Conservation (phyloP, 139 green algal genomes). For the Eudorina sp. region DNA sequence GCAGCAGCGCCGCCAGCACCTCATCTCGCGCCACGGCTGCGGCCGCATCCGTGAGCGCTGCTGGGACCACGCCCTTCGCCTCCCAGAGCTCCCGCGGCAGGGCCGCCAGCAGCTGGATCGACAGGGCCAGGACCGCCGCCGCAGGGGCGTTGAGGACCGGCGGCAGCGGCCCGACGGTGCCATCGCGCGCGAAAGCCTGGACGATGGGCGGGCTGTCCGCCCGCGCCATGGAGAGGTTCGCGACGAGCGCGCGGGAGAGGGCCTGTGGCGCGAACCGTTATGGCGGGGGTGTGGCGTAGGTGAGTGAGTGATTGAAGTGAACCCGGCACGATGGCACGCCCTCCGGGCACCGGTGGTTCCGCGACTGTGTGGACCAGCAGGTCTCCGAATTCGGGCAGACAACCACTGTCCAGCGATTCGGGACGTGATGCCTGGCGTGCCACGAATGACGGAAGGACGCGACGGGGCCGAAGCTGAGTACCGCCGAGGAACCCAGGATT, state of each 20-base stretch:
- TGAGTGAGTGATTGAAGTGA: no score
- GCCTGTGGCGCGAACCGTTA: background rate
- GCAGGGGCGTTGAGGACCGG: slow-evolving; percentile 50
- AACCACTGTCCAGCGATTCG: no score
- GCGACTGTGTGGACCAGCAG: no score
- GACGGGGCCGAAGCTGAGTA: no score
- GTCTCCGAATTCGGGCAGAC: no score
- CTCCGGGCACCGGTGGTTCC: no score
- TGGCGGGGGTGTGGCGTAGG: background rate
- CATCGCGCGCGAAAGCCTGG: slow-evolving; percentile 19
- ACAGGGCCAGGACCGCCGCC: slow-evolving; percentile 30
- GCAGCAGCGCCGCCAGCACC: slow-evolving; percentile 40
- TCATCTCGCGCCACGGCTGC: slow-evolving; percentile 54
- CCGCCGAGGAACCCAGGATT: no score
- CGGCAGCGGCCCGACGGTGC: background rate
- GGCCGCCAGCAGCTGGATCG: slow-evolving; percentile 28
- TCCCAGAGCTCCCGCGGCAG: slow-evolving; percentile 49
- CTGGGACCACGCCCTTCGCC: slow-evolving; percentile 45
- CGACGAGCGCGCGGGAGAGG: slow-evolving; percentile 33
- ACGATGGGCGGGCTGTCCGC: slow-evolving; percentile 48
- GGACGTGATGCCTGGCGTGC: no score
- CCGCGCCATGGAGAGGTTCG: slow-evolving; percentile 50
- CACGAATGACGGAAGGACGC: no score
- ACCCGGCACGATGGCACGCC: no score
- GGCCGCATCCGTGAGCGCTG: slow-evolving; percentile 45